Evolutionary conservation across 176 grass and related monocot genomes (phyloP), one percentile per base, ranked within the genome.

Genomic region (Triticum urartu): DNA sequence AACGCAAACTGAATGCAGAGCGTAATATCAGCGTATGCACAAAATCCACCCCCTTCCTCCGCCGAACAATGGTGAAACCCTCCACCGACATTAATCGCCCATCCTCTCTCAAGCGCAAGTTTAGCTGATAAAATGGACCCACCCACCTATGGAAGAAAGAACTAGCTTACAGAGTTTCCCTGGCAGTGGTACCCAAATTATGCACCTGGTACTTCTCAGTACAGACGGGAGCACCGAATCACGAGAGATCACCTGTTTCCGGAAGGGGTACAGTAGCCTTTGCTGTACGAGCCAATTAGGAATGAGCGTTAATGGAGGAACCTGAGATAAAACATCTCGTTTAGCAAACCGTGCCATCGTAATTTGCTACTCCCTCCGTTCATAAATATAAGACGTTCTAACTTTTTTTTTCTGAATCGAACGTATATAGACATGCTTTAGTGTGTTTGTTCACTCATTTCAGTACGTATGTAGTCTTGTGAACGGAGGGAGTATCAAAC

Each of bases 21-120:
- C 8, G 91, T 84, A 84, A 93, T 93, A 90, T 93, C 91, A 39
- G 91, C 87, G 68, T 95, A 95, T 35, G 88, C 94, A 80, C 94
- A 95, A 87, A 95, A 95, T 24, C 94, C 94, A 65, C 96, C 96
- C 58, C 93, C 91, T 89, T 92, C 82, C 70, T 87, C 83, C 26
- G 96, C 87, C 1, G 92, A 98, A 84, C 96, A 98, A 92, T 98
- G 96, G 60, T 98, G 96, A 69, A 98, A 98, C 64, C 96, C 93
- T 72, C 96, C 96, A 75, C 93, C 96, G 13, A 94, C 79, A 86
- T 98, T 98, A 67, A 98, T 94, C 12, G 93, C 86, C 92, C 94
- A 98, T 61, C 94, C 90, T 90, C 91, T 92, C 68, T 98, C 94
- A 42, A 91, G 9, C 13, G 97, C 94, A 88, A 98, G 85, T 89